Evolutionary conservation across 2,329 filamentous ascomycete species (phyloP).

Genomic region (Xylaria sp.): DNA sequence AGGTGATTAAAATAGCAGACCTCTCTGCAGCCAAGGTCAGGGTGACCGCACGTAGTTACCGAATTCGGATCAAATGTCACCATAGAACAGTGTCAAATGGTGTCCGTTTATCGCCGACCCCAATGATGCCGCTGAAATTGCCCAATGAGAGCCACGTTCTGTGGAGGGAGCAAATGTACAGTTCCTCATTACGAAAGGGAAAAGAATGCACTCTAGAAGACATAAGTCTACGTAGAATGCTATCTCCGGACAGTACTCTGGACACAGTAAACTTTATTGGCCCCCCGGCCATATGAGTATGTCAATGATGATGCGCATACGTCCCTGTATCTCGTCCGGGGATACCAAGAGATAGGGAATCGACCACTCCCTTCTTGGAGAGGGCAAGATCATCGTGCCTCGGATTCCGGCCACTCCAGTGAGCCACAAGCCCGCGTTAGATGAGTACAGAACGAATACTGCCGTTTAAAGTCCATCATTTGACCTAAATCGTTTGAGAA

Average conservation of each 20-base stretch:
- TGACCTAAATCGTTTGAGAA: conserved; percentile 4
- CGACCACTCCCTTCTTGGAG: too few species aligned
- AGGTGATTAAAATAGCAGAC: conserved; percentile 34
- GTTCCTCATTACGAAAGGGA: not conserved
- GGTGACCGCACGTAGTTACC: conserved; percentile 19
- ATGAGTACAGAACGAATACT: conserved; percentile 1
- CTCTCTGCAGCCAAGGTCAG: conserved; percentile 32
- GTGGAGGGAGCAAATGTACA: too few species aligned
- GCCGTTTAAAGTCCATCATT: conserved; percentile 4
- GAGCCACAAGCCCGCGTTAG: not conserved
- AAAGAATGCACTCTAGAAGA: not conserved
- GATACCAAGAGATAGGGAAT: not conserved
- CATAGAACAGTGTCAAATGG: conserved; percentile 19
- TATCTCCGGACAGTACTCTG: not conserved
- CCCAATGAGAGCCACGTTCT: not conserved
- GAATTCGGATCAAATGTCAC: conserved; percentile 21
- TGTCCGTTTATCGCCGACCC: not conserved
- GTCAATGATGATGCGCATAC: not conserved
- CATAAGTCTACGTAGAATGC: not conserved
- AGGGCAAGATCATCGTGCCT: conserved; percentile 8
- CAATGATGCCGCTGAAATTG: not conserved
- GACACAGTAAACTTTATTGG: not conserved
- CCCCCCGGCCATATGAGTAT: not conserved
- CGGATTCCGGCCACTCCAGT: not conserved
- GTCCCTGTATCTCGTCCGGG: not conserved